Base-by-base conservation (phyloP, 257 asterid genomes). In the Jacaranda mimosifolia region DNA sequence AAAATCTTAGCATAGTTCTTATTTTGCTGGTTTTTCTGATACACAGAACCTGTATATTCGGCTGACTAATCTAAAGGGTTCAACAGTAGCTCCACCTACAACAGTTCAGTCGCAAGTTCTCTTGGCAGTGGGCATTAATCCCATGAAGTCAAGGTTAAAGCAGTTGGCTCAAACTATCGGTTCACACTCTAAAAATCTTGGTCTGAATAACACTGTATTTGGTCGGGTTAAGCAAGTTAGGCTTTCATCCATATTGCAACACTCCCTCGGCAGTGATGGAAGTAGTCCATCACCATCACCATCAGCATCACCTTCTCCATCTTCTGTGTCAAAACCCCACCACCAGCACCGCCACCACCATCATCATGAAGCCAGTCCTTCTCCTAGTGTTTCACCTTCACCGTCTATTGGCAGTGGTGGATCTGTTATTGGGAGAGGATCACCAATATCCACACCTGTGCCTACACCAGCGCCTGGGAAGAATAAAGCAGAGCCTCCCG, bases 181-280 rank as follows among this genome's bases (percentile, higher is more conserved):
- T 56, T 89, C 98, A 12, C 89, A 88, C 79, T 8, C 90, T 7
- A 90, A 90, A 79, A 96, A 96, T 81, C 97, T 96, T 48, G 99
- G 99, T 72, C 92, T 96, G 58, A 91, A 96, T 68, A 87, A 96
- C 91, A 96, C 96, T 0, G 97, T 93, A 35, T 96, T 96, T 78
- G 99, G 99, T 26, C 89, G 85, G 80, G 99, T 96, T 39, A 96
- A 96, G 85, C 99, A 96, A 88, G 96, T 96, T 48, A 83, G 91
- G 74, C 97, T 96, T 77, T 93, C 99, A 19, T 89, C 98, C 51
- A 57, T 83, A 39, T 69, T 88, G 71, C 92, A 86, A 17, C 97
- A 87, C 86, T 86, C 98, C 68, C 89, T 83, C 7, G 88, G 88
- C n/a, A 64, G 80, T 12, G 82, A 78, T 19, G 83, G 83, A 18